Evolutionary conservation across 1,284 basidiomycete species (phyloP), one percentile per base, ranked within the genome.

Genomic region (Porodaedalea pini): DNA sequence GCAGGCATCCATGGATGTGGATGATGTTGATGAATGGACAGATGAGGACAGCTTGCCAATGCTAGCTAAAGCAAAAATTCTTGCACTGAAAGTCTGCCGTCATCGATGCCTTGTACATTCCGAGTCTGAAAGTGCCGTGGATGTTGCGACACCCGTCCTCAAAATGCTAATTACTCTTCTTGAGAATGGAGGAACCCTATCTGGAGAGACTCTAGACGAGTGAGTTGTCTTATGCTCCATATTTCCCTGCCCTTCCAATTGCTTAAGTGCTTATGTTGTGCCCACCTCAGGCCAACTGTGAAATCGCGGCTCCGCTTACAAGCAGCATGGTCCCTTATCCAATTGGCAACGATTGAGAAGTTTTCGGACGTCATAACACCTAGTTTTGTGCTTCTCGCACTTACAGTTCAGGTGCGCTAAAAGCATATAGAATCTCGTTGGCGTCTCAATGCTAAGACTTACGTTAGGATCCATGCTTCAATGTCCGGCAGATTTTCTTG

Each of bases 401-500:
- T 92, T 54, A 82, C 82, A 2, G 80, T 92, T 8, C 94, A 97
- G 77, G 91, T 91, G 58, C 53, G 68, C 69, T 59, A 17, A 54
- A 39, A 29, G 37, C 47, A 43, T 11, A n/a, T 29, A 31, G 23
- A 10, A 3, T 49, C 2, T 37, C 17, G 4, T 31, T 10, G 17
- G 29, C n/a, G 21, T 8, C 31, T 44, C 11, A 27, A 7, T 37
- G 55, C 25, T 58, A 53, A 44, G 21, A 43, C 43, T 32, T 15
- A 44, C 40, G 31, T 29, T 61, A 95, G 88, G 96, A 99, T 67
- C 78, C 90, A 1, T 92, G 86, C 66, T 98, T 87, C 69, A 83
- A 91, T 61, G 92, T 99, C 41, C 91, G 97, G 40, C 75, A 83
- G 56, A 71, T 67, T 2, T 92, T 97, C 72, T 70, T 98, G 52